These are phyloP conservation scores for Aspergillus spinulosporus DNA, from an alignment of 2,329 filamentous ascomycete genomes.

Conservation along the genomic window DNA sequence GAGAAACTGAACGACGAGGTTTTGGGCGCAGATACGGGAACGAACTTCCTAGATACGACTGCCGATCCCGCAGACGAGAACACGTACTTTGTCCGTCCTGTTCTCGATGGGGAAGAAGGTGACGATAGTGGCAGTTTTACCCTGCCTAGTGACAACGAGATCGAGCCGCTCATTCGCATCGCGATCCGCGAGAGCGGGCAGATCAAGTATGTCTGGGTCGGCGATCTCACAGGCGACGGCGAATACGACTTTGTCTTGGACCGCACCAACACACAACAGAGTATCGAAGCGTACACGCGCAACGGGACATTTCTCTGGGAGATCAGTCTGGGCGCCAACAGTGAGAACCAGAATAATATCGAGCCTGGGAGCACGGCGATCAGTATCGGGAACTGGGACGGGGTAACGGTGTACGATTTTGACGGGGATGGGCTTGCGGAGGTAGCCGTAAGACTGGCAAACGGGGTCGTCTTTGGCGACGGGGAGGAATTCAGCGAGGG, in stretches of 20 bases:
- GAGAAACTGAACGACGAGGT: neutral
- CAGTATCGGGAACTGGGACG: conserved; percentile 1
- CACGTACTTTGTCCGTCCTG: conserved; percentile 4
- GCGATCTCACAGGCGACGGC: conserved; percentile 11
- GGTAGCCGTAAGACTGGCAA: conserved; percentile 4
- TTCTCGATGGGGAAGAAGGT: neutral
- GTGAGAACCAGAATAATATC: conserved; percentile 14
- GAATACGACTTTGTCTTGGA: conserved; percentile 14
- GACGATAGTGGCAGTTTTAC: neutral
- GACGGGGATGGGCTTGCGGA: conserved; percentile 8
- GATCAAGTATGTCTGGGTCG: conserved; percentile 10
- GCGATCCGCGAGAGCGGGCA: neutral
- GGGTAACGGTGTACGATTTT: conserved; percentile 12
- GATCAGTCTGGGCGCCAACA: conserved; percentile 2
- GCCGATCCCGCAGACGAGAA: neutral
- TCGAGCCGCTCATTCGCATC: conserved; percentile 5
- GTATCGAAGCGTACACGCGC: conserved; percentile 5
- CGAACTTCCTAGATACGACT: conserved; percentile 6
- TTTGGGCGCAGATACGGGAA: neutral
- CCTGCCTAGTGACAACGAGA: neutral
- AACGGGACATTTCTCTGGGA: conserved; percentile 7
- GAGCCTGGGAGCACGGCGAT: conserved; percentile 2
- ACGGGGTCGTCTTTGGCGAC: conserved; percentile 11
- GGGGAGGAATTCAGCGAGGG: conserved; percentile 1
- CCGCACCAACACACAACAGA: neutral